Evolutionary conservation across 345 rosid species (phyloP), one percentile per base, ranked within the genome.

Genomic region (Camelina neglecta): DNA sequence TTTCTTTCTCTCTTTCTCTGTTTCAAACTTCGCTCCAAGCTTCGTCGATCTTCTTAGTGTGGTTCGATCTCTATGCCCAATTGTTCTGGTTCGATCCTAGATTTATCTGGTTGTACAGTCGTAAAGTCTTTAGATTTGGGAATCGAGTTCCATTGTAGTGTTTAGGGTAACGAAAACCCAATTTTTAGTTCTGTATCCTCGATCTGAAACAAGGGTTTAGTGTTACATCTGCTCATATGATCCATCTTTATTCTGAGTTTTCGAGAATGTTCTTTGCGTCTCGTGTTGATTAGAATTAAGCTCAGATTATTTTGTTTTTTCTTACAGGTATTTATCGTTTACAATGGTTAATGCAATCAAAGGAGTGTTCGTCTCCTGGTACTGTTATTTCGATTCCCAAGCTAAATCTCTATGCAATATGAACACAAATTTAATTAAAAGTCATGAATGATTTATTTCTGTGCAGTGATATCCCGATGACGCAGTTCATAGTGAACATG

Each of bases 301-400:
- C 10, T n/a, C 21, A 41, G 3, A 21, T 53, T n/a, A 8, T 36
- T 55, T 21, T 1, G 5, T n/a, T 55, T n/a, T 4, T 45, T 15
- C 2, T 3, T 4, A 26, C 62, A 59, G 79, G 38, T 15, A 26
- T 26, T 54, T 44, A 42, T 2, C 12, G 12, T 0, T 53, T 67
- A 13, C 36, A 31, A 92, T 92, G 97, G 96, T 90, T 42, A 92
- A 88, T 56, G 97, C 97, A 7, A 92, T 89, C 58, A 88, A 90
- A 83, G 96, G 97, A 70, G 82, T 90, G 57, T 87, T 92, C 77
- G 77, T 92, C 54, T 83, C 96, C 62, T 92, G 90, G 97, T 92
- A 55, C 62, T 26, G 2, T 69, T 51, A 24, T 36, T 38, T 64
- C 20, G 15, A 36, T 47, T 26, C 56, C 7, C 33, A 23, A 48